phyloP scores from a whole-genome alignment of 2,329 filamentous ascomycete genomes.

The Scopulariopsis brevicaulis region DNA sequence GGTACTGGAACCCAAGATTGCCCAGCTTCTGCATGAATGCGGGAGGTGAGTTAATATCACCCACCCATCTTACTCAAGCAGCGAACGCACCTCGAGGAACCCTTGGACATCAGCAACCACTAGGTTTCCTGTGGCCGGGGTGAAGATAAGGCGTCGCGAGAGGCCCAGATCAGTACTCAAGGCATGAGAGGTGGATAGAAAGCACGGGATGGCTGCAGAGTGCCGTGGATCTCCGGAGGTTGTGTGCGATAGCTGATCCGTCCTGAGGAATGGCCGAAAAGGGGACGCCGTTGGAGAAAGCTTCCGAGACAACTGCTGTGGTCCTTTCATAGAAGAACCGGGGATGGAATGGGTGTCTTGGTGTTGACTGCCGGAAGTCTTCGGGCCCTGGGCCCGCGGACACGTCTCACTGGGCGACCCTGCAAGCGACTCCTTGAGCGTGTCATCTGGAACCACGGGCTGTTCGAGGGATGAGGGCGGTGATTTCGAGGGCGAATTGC shows the following conservation, averaged over 20 bases:
- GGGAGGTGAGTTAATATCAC: background rate
- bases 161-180: slow-evolving; percentile 34
- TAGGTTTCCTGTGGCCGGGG: slow-evolving; percentile 17
- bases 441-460: background rate
- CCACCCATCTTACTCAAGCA: background rate
- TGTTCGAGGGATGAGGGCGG: background rate
- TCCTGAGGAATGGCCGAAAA: slow-evolving; percentile 36
- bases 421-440: too few species aligned
- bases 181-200: background rate
- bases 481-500: background rate
- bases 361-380: background rate
- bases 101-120: slow-evolving; percentile 23
- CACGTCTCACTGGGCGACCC: background rate
- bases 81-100: slow-evolving; percentile 30
- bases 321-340: background rate
- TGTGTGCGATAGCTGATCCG: background rate
- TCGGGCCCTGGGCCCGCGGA: background rate
- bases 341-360: background rate
- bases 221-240: background rate
- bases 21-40: slow-evolving; percentile 24
- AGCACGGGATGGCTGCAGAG: background rate
- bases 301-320: slow-evolving; percentile 19
- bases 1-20: slow-evolving; percentile 16
- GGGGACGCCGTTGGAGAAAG: slow-evolving; percentile 53
- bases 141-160: slow-evolving; percentile 32